Percentiles rank a stretch among this genome's conserved stretches.
Evolutionary conservation across 345 rosid genomes (phyloP).

Genomic region (Turnera subulata): DNA sequence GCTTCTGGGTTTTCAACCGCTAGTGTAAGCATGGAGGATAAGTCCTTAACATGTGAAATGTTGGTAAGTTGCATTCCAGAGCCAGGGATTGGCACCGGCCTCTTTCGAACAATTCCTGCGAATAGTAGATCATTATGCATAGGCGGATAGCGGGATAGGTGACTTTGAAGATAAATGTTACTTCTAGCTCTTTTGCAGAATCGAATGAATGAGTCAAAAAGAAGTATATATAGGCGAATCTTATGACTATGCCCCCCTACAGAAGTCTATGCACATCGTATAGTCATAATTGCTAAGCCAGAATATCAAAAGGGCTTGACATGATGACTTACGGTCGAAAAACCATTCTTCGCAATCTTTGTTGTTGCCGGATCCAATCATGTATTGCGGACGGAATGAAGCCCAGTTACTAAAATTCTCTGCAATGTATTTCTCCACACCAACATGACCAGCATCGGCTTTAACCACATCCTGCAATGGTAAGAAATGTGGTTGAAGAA

Average conservation of each 20-base stretch:
- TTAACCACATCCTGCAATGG: constrained; percentile 67
- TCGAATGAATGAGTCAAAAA: no score
- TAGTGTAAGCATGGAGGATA: constrained; percentile 77
- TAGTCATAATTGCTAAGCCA: no score
- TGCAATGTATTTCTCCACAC: constrained; percentile 76
- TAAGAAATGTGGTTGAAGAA: constrained; percentile 4
- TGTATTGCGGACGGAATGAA: constrained; percentile 81
- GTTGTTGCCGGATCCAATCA: constrained; percentile 97
- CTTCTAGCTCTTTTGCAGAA: no score
- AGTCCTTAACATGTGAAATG: constrained; percentile 74
- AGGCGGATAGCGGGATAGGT: no score
- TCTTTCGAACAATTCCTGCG: constrained; percentile 77
- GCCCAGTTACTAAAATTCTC: constrained; percentile 65
- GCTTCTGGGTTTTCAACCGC: constrained; percentile 75
- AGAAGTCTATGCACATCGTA: no score
- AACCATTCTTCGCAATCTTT: constrained; percentile 99
- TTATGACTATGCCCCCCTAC: no score
- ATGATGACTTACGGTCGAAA: constrained; percentile 65
- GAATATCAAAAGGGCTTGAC: no score
- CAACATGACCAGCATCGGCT: constrained; percentile 82
- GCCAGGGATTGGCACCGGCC: constrained; percentile 90
- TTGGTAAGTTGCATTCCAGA: constrained; percentile 92
- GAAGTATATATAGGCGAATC: no score
- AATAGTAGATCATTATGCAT: not conserved
- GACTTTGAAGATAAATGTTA: no score